Percentiles rank a stretch among this genome's conserved stretches.
These are phyloP conservation scores for Singerocomus rubriflavus DNA, from an alignment of 1,284 basidiomycete species.

Conservation along the genomic window DNA sequence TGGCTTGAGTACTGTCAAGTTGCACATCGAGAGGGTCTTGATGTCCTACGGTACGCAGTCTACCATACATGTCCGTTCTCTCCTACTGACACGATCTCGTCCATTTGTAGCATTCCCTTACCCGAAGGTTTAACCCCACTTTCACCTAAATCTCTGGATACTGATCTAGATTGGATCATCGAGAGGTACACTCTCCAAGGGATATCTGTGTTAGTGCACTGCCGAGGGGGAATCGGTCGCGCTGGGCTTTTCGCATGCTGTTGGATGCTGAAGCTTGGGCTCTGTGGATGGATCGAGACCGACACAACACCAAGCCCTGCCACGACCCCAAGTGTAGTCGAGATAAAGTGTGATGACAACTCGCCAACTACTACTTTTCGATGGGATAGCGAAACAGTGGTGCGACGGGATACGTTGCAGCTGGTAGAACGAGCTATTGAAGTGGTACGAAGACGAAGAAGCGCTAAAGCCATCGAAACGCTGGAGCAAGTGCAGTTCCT, in stretches of 20 bases:
- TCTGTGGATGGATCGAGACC: conserved; percentile 65
- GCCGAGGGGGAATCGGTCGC: conserved; percentile 92
- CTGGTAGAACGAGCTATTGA: conserved; percentile 74
- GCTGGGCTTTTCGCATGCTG: conserved; percentile 91
- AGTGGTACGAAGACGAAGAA: conserved; percentile 72
- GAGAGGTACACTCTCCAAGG: conserved; percentile 75
- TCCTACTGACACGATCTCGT: conserved; percentile 2
- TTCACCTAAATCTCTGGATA: conserved; percentile 63
- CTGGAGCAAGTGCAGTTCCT: conserved; percentile 89
- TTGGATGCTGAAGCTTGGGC: conserved; percentile 91
- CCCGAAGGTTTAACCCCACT: conserved; percentile 89
- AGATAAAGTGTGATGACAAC: conserved; percentile 9
- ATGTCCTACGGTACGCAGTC: conserved; percentile 57
- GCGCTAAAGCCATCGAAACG: conserved; percentile 86
- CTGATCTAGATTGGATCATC: conserved; percentile 69
- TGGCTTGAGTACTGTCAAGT: conserved; percentile 74
- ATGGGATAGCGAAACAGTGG: conserved; percentile 23
- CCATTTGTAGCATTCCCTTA: conserved; percentile 67
- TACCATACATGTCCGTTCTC: background rate
- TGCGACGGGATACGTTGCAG: conserved; percentile 49
- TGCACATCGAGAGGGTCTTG: conserved; percentile 66
- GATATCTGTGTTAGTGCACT: conserved; percentile 80
- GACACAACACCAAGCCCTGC: conserved; percentile 9
- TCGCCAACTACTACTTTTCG: background rate
- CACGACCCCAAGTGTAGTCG: background rate